These are phyloP conservation scores for Rhododendron ovatum DNA, from an alignment of 148 eudicot genomes.

Conservation along the genomic window DNA sequence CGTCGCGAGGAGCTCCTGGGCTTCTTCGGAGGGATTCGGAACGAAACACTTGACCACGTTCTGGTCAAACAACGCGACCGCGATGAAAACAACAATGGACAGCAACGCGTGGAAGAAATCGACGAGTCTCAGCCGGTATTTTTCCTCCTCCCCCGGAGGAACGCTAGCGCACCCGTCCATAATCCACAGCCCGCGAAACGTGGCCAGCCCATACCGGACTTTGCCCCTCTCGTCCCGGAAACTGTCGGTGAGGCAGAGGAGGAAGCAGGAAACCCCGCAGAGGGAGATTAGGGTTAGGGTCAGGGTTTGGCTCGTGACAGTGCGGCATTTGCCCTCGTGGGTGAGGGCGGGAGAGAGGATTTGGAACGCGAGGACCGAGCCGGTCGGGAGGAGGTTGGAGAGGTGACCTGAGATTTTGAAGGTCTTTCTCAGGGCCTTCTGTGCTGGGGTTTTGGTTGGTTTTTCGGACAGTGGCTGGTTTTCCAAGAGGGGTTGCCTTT, in stretches of 20 bases:
- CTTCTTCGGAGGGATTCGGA: conserved; percentile 52
- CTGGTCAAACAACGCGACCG: conserved; percentile 52
- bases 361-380: conserved; percentile 66
- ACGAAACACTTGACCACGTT: conserved; percentile 65
- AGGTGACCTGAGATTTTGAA: conserved; percentile 48
- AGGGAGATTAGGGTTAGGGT: conserved; percentile 35
- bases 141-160: conserved; percentile 24
- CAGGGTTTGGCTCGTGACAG: conserved; percentile 20
- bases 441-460: conserved; percentile 39
- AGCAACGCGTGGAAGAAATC: conserved; percentile 63
- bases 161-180: conserved; percentile 39
- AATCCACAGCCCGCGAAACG: conserved; percentile 55
- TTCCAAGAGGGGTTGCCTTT: conserved; percentile 34
- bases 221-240: conserved; percentile 56
- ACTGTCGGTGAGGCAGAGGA: conserved; percentile 66
- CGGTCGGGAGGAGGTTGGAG: conserved; percentile 70
- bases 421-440: conserved; percentile 52
- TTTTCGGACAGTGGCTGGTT: conserved; percentile 11
- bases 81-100: conserved; percentile 39
- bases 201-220: conserved; percentile 72
- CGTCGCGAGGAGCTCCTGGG: conserved; percentile 25
- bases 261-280: conserved; percentile 42
- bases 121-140: conserved; percentile 41
- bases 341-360: conserved; percentile 54
- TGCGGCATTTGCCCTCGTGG: conserved; percentile 47